Percentiles rank a stretch among this genome's conserved stretches.
These are phyloP conservation scores for Colletotrichum simmondsii DNA, from an alignment of 2,329 filamentous ascomycete species.

Conservation along the genomic window DNA sequence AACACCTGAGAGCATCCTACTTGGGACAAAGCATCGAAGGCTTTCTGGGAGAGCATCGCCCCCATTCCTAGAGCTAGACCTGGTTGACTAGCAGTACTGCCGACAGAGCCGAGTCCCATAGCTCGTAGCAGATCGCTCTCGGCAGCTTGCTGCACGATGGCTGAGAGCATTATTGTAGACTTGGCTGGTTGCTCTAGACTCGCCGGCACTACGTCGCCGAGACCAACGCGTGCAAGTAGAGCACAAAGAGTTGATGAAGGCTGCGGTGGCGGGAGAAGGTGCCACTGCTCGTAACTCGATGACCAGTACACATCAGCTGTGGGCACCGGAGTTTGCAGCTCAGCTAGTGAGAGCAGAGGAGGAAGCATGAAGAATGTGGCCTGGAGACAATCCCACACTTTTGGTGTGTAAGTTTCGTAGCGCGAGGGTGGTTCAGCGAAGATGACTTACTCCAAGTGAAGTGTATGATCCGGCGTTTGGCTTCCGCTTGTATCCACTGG, in stretches of 20 bases:
- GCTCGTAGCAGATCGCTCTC: slow-evolving; percentile 4
- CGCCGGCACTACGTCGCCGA: background rate
- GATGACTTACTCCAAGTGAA: background rate
- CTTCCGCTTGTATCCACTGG: background rate
- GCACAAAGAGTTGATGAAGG: background rate
- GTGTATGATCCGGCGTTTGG: background rate
- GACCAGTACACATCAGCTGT: slow-evolving; percentile 2
- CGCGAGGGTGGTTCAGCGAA: background rate
- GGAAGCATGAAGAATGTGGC: background rate
- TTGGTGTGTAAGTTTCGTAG: background rate
- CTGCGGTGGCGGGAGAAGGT: slow-evolving; percentile 1
- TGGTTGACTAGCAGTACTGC: background rate
- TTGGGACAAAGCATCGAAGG: background rate
- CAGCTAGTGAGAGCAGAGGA: background rate
- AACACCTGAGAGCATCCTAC: background rate
- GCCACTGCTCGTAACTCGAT: slow-evolving; percentile 3
- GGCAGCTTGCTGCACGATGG: slow-evolving; percentile 8
- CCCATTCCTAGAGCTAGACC: background rate
- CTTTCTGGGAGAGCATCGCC: background rate
- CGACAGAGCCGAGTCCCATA: background rate
- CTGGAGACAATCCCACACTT: background rate
- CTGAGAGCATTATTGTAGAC: slow-evolving; percentile 2
- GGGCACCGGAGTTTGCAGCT: slow-evolving; percentile 4
- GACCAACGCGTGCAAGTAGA: background rate
- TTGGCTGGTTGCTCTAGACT: background rate